Evolutionary conservation across 805 yeast genomes (phyloP), one percentile per base, ranked within the genome.

Genomic region (Myxozyma vanderwaltii): DNA sequence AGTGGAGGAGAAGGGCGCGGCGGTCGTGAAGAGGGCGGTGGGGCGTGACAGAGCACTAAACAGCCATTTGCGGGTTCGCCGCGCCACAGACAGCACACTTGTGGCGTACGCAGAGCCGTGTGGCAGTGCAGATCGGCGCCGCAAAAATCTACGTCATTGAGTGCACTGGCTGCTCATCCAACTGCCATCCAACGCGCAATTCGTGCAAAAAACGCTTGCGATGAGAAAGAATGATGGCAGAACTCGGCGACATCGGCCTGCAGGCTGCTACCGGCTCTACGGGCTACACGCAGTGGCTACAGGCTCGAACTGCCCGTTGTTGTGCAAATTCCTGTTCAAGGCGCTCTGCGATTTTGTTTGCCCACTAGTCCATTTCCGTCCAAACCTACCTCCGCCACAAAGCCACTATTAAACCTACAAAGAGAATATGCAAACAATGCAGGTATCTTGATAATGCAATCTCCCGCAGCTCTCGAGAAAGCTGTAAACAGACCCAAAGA

Each of bases 81-180:
- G 45, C 26, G 43, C 36, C 27, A 26, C 10, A 27, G 8, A 24
- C 26, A n/a, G 45, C 24, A n/a, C 19, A 1, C 8, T 2, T 39
- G 54, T 40, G 54, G 46, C 54, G 46, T 46, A 23, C 39, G 26
- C 27, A 17, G 36, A 19, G 45, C 36, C n/a, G 38, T 29, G 54
- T 40, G 54, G 54, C 54, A 36, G 46, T 50, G 54, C 46, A 36
- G 54, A 50, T 50, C 54, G 46, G 46, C 45, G 54, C 46, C 46
- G 46, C 54, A 29, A 45, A 12, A 27, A 6, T 12, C 26, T 48
- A 48, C 52, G 52, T 48, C 52, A 48, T 48, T 13, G 44, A 29
- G 50, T 26, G n/a, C n/a, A n/a, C n/a, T n/a, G 48, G 7, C 48
- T 10, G 23, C 31, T 5, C 17, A 24, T 8, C 8, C 29, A 21